Conservation (phyloP, 73 alveolate genomes). For the Paramecium pentaurelia region DNA sequence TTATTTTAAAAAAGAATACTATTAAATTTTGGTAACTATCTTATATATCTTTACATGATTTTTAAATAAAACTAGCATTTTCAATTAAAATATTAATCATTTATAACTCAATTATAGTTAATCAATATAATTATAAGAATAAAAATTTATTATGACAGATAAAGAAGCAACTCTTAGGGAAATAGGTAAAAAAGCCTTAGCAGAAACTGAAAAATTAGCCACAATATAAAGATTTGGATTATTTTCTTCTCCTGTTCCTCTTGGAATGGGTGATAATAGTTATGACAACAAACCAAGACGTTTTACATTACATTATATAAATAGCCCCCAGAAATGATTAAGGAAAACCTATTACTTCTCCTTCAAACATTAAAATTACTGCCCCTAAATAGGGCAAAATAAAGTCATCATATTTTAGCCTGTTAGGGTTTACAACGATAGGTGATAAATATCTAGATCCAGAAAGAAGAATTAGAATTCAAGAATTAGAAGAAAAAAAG, state of each 20-base stretch:
- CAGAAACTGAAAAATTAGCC: constrained; percentile 35
- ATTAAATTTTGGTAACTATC: too few relatives aligned
- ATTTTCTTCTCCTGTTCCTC: constrained; percentile 33
- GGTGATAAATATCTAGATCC: constrained; percentile 37
- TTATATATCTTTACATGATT: too few relatives aligned
- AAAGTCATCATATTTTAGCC: neutral
- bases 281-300: constrained; percentile 37
- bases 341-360: constrained; percentile 34
- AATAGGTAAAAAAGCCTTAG: neutral
- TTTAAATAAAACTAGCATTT: neutral
- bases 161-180: neutral
- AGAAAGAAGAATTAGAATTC: neutral
- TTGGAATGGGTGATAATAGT: neutral
- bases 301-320: neutral
- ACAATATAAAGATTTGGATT: constrained; percentile 28
- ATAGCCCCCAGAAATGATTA: constrained; percentile 28
- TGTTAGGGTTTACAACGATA: constrained; percentile 14
- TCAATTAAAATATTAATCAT: neutral
- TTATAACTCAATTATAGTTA: too few relatives aligned
- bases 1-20: too few relatives aligned
- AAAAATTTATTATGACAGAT: neutral
- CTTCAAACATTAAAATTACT: neutral
- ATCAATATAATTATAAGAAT: neutral
- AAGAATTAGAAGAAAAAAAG: constrained; percentile 10
- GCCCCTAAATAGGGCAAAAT: constrained; percentile 1